Conservation (phyloP, 495 filamentous ascomycete species). For the Aspergillus heteromorphus region DNA sequence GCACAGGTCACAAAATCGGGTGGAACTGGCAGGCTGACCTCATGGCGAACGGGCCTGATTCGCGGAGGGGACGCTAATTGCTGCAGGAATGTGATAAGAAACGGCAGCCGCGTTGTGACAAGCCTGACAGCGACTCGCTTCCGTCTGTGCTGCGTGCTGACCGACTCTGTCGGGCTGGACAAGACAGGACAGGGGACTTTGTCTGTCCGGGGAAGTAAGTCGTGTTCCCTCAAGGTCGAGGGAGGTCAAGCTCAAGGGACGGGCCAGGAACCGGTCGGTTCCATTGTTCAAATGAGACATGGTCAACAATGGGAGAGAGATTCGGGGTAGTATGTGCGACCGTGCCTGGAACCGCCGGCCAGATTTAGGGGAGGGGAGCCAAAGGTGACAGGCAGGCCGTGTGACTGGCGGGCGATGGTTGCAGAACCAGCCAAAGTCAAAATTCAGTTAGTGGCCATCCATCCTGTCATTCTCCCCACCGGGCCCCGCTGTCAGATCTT, state of each 20-base stretch:
- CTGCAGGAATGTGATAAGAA: conserved; percentile 14
- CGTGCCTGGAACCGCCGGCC: background rate
- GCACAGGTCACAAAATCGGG: background rate
- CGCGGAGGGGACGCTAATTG: conserved; percentile 7
- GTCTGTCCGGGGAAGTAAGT: too few relatives aligned
- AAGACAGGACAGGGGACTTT: too few relatives aligned
- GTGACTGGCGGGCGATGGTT: conserved; percentile 11
- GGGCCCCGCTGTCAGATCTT: conserved; percentile 4
- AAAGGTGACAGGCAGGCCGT: conserved; percentile 2
- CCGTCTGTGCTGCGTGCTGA: background rate
- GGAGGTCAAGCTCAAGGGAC: too few relatives aligned
- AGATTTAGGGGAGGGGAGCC: background rate
- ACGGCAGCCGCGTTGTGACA: conserved; percentile 10
- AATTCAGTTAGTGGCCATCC: background rate
- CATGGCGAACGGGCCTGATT: background rate
- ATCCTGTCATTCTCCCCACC: background rate
- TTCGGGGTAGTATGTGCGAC: background rate
- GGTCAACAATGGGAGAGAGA: too few relatives aligned
- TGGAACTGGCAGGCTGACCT: background rate
- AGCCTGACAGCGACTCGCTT: background rate
- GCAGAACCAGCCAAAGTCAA: conserved; percentile 11
- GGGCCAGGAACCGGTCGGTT: too few relatives aligned
- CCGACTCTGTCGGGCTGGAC: background rate
- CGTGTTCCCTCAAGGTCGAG: too few relatives aligned
- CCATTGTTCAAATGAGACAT: too few relatives aligned